phyloP scores from a whole-genome alignment of 2,329 filamentous ascomycete genomes.

The Alternaria viburni region DNA sequence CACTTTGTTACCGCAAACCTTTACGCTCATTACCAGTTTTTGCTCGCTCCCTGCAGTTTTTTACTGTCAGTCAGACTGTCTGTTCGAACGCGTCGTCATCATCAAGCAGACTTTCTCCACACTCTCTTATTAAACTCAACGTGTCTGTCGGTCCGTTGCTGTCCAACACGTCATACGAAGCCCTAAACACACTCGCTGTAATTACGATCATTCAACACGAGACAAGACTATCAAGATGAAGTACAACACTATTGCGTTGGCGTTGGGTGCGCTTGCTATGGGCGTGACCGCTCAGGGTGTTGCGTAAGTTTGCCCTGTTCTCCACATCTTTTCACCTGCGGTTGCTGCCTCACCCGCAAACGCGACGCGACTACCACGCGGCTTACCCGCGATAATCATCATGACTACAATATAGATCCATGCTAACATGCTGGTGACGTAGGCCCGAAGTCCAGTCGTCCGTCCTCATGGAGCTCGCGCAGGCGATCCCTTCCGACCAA shows the following conservation, averaged over 20 bases:
- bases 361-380: conserved; percentile 1
- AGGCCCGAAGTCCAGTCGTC: conserved; percentile 42
- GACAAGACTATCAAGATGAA: conserved; percentile 31
- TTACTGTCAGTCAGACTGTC: conserved; percentile 3
- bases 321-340: not conserved
- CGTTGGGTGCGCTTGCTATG: conserved; percentile 39
- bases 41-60: conserved; percentile 11
- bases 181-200: not conserved
- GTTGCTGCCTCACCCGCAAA: not conserved
- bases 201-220: conserved; percentile 8
- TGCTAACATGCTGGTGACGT: conserved; percentile 14
- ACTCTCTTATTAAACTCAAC: conserved; percentile 26
- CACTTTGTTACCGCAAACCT: conserved; percentile 23
- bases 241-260: conserved; percentile 32
- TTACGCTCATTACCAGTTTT: conserved; percentile 24
- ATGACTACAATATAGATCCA: not conserved
- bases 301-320: conserved; percentile 24
- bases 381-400: not conserved
- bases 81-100: not conserved
- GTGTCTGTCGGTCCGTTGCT: not conserved
- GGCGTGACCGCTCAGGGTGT: conserved; percentile 35
- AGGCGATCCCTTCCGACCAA: conserved; percentile 53
- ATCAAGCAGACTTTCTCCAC: conserved; percentile 19
- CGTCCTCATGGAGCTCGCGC: conserved; percentile 52
- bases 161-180: not conserved